These are phyloP conservation scores for Sporothrix protearum DNA, from an alignment of 2,329 filamentous ascomycete species.

Conservation along the genomic window DNA sequence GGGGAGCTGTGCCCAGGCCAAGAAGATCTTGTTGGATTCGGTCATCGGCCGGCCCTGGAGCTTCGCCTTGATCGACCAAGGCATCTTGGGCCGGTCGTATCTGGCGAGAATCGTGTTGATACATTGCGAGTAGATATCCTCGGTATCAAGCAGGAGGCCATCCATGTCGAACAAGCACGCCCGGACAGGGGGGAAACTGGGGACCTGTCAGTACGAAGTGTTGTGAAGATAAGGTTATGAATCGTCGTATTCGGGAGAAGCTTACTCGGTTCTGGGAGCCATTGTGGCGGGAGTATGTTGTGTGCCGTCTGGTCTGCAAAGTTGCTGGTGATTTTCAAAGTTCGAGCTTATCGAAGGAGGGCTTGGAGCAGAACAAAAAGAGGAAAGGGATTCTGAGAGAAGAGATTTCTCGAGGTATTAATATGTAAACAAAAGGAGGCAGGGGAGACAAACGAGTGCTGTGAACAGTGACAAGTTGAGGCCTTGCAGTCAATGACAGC, in stretches of 20 bases:
- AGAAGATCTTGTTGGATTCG: slow-evolving; percentile 53
- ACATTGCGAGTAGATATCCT: slow-evolving; percentile 81
- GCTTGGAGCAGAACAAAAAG: neutral
- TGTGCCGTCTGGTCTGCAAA: too few relatives aligned
- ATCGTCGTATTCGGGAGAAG: too few relatives aligned
- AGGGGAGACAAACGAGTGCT: neutral
- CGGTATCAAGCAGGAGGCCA: slow-evolving; percentile 87
- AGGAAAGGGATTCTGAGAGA: neutral
- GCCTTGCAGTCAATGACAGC: neutral
- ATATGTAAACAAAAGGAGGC: neutral
- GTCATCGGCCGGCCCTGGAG: slow-evolving; percentile 60
- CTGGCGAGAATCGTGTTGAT: slow-evolving; percentile 77
- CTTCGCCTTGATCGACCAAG: slow-evolving; percentile 91
- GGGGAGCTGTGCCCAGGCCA: slow-evolving; percentile 81
- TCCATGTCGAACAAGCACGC: slow-evolving; percentile 99
- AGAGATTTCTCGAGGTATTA: neutral
- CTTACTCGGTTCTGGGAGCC: slow-evolving; percentile 37
- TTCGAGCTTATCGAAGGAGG: neutral
- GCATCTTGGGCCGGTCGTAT: slow-evolving; percentile 70
- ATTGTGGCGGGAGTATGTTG: slow-evolving; percentile 25
- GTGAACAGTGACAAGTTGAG: neutral
- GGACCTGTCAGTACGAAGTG: neutral
- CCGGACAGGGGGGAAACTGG: slow-evolving; percentile 68
- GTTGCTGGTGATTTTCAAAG: neutral
- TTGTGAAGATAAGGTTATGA: slow-evolving; percentile 1